Percentiles rank a stretch among this genome's conserved stretches.
Evolutionary conservation across 2,329 filamentous ascomycete genomes (phyloP).

Genomic region (Exophiala xenobiotica): DNA sequence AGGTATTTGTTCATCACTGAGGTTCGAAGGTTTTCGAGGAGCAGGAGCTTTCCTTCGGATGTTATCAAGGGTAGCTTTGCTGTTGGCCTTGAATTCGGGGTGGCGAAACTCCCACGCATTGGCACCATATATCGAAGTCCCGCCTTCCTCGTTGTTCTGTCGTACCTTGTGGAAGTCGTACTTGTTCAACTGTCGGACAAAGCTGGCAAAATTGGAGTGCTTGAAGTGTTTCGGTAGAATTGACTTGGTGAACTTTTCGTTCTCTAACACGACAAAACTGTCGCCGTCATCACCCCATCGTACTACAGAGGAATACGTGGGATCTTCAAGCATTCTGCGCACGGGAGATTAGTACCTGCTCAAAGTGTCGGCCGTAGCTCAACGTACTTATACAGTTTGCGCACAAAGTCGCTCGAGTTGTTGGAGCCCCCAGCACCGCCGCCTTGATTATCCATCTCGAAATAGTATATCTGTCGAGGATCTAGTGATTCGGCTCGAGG

Average conservation of each 20-base stretch:
- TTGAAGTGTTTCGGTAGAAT: slow-evolving; percentile 99
- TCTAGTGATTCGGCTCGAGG: not conserved
- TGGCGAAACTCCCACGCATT: slow-evolving; percentile 97
- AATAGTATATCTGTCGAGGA: not conserved
- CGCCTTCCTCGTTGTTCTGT: slow-evolving; percentile 82
- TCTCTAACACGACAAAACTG: slow-evolving; percentile 96
- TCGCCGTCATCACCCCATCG: slow-evolving; percentile 94
- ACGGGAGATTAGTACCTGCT: slow-evolving; percentile 9
- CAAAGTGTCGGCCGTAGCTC: slow-evolving; percentile 7
- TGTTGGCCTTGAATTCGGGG: slow-evolving; percentile 91
- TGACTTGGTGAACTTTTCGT: slow-evolving; percentile 96
- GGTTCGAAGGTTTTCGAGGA: slow-evolving; percentile 69
- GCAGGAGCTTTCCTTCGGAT: slow-evolving; percentile 94
- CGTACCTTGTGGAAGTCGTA: slow-evolving; percentile 99
- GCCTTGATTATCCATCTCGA: slow-evolving; percentile 24
- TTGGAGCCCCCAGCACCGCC: slow-evolving; percentile 57
- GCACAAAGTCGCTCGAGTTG: slow-evolving; percentile 96
- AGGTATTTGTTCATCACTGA: slow-evolving; percentile 72
- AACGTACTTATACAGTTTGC: slow-evolving; percentile 94
- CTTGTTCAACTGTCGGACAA: slow-evolving; percentile 93
- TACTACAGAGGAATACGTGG: slow-evolving; percentile 86
- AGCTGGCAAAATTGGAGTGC: slow-evolving; percentile 97
- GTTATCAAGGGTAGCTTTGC: slow-evolving; percentile 94
- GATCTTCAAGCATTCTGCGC: slow-evolving; percentile 89
- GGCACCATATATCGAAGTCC: slow-evolving; percentile 75